Percentiles rank a stretch among this genome's conserved stretches.
These are phyloP conservation scores for Mortierella antarctica DNA, from an alignment of 192 early-diverging fungal species.

Conservation along the genomic window DNA sequence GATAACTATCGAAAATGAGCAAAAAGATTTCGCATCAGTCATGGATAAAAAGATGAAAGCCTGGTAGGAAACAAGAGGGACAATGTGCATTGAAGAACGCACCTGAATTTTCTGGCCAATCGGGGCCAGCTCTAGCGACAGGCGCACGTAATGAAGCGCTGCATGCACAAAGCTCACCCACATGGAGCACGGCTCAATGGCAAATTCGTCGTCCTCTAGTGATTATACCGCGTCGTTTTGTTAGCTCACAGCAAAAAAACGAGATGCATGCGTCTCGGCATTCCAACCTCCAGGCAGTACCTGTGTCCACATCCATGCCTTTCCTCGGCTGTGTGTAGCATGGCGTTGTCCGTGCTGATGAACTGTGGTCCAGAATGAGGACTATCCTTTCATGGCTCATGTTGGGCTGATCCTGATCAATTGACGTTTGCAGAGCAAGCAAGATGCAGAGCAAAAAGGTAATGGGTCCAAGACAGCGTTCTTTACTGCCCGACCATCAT, in stretches of 20 bases:
- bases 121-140: constrained; percentile 28
- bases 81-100: neutral
- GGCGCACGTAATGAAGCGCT: constrained; percentile 36
- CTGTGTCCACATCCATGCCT: neutral
- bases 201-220: constrained; percentile 29
- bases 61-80: neutral
- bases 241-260: neutral
- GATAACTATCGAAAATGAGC: constrained; percentile 19
- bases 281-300: neutral
- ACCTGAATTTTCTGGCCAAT: constrained; percentile 33
- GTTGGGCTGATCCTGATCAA: constrained; percentile 3
- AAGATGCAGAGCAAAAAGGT: neutral
- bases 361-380: constrained; percentile 41
- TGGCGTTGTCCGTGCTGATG: constrained; percentile 15
- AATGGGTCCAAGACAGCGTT: too few relatives aligned
- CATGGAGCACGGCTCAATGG: constrained; percentile 44
- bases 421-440: neutral
- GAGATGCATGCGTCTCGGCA: neutral
- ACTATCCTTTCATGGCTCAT: constrained; percentile 31
- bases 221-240: neutral
- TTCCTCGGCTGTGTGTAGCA: constrained; percentile 10
- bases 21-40: neutral
- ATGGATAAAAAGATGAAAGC: neutral
- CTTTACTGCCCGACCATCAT: too few relatives aligned
- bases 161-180: constrained; percentile 47